Conservation (phyloP, 768 basidiomycete genomes). For the Mycena galericulata region DNA sequence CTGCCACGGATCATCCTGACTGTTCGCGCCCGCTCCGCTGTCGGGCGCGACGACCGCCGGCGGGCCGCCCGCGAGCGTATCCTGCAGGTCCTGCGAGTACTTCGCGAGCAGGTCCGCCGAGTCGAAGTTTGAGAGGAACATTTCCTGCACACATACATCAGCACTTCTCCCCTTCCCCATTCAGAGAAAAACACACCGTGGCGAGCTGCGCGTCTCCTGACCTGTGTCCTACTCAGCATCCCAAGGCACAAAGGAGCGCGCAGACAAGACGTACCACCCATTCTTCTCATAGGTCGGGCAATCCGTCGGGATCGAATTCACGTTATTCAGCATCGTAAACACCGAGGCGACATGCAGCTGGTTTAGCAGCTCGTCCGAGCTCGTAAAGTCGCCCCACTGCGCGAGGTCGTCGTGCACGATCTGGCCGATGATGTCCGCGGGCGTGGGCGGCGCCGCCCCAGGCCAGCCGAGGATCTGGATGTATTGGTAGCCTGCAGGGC, state of each 20-base stretch:
- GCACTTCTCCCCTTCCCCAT: background rate
- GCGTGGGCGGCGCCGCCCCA: slow-evolving; percentile 34
- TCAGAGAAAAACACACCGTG: slow-evolving; percentile 35
- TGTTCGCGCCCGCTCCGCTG: slow-evolving; percentile 46
- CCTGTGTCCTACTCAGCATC: background rate
- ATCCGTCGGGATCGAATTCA: slow-evolving; percentile 41
- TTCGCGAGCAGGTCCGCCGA: slow-evolving; percentile 42
- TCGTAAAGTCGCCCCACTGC: slow-evolving; percentile 32
- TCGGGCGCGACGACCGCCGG: slow-evolving; percentile 45
- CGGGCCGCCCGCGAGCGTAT: slow-evolving; percentile 40
- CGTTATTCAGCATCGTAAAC: slow-evolving; percentile 41
- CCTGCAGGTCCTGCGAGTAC: slow-evolving; percentile 42
- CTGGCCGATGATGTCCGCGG: slow-evolving; percentile 38
- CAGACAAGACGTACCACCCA: slow-evolving; percentile 37
- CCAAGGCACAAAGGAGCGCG: too few species aligned
- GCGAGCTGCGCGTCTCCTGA: slow-evolving; percentile 46
- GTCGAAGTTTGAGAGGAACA: slow-evolving; percentile 44
- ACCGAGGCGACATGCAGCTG: slow-evolving; percentile 40
- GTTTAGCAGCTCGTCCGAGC: slow-evolving; percentile 38
- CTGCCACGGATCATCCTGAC: slow-evolving; percentile 48
- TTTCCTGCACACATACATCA: slow-evolving; percentile 35
- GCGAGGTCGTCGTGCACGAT: slow-evolving; percentile 40
- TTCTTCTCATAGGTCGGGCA: slow-evolving; percentile 49
- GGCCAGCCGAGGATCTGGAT: slow-evolving; percentile 43
- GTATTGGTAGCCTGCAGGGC: slow-evolving; percentile 38